Evolutionary conservation across 2,329 filamentous ascomycete species (phyloP), one percentile per base, ranked within the genome.

Genomic region (Xylariaceae sp.): DNA sequence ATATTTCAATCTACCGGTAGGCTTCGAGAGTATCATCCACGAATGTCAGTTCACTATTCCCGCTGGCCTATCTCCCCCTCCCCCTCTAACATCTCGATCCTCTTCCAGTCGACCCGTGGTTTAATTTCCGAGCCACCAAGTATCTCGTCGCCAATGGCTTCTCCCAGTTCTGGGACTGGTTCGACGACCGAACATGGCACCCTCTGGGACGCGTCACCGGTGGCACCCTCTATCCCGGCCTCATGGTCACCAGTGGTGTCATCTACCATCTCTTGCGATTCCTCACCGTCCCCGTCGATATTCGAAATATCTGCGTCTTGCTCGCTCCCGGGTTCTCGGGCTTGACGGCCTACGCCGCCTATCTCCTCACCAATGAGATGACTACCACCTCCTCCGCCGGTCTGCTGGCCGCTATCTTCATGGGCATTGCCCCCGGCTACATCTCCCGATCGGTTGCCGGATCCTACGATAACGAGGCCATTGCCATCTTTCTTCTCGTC

Each of bases 111-210:
- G 93, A 98, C 72, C 93, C 93, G 27, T 98, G 93, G 93, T 98
- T 98, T 76, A 98, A 98, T 72, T 98, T 98, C 72, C 81, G 93
- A 69, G 93, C 93, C 56, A 97, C 93, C 45, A 97, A 97, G 72
- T 97, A 98, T 64, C 81, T 98, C 45, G 88, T 98, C 45, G 82
- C 92, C 64, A 82, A 98, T 83, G 93, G 93, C 61, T 97, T 98
- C 74, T 94, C 95, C 70, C 90, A 87, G 69, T 98, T 98, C 68
- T 98, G 93, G 93, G 92, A 98, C 69, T 98, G 93, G 93, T 98
- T 98, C 65, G 93, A 98, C 71, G 93, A 98, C 76, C 85, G 93
- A 75, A 98, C 93, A 82, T 98, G 93, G 93, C 92, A 98, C 71
- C 93, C 93, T 60, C 86, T 98, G 51, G 93, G 93, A 60, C 89